Conservation (phyloP, 139 green algal genomes). For the Coccomyxa sp. region DNA sequence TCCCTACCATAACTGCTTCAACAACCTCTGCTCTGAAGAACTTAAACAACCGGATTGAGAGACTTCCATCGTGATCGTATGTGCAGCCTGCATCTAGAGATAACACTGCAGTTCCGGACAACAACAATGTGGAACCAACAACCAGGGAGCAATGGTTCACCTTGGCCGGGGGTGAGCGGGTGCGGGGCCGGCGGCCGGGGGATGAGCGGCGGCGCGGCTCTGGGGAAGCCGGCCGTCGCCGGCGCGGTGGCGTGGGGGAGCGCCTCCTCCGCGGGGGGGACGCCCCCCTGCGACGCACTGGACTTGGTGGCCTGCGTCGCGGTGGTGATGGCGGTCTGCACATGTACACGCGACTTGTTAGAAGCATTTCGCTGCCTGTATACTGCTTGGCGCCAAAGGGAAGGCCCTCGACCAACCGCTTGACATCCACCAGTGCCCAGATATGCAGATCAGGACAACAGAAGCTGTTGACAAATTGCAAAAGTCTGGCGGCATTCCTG, state of each 20-base stretch:
- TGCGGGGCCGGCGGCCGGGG: not conserved
- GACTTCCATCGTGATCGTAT: too few species aligned
- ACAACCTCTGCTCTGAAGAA: too few species aligned
- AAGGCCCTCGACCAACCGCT: too few species aligned
- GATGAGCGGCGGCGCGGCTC: not conserved
- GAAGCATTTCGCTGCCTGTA: not conserved
- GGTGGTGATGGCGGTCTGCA: not conserved
- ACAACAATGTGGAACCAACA: too few species aligned
- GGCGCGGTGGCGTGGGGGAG: not conserved
- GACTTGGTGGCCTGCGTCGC: not conserved
- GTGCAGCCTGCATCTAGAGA: too few species aligned
- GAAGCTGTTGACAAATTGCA: too few species aligned
- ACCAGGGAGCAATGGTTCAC: not conserved
- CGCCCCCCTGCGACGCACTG: not conserved
- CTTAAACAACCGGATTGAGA: too few species aligned
- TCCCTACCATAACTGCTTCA: too few species aligned
- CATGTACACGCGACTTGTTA: not conserved
- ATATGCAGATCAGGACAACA: too few species aligned
- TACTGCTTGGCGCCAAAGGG: not conserved
- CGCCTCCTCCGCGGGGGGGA: slow-evolving; percentile 2
- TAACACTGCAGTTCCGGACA: too few species aligned
- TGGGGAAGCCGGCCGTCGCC: not conserved
- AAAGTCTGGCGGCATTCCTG: too few species aligned
- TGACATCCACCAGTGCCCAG: too few species aligned
- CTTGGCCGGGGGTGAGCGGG: not conserved